Evolutionary conservation across 768 basidiomycete genomes (phyloP).

Genomic region (Butyriboletus loyo): DNA sequence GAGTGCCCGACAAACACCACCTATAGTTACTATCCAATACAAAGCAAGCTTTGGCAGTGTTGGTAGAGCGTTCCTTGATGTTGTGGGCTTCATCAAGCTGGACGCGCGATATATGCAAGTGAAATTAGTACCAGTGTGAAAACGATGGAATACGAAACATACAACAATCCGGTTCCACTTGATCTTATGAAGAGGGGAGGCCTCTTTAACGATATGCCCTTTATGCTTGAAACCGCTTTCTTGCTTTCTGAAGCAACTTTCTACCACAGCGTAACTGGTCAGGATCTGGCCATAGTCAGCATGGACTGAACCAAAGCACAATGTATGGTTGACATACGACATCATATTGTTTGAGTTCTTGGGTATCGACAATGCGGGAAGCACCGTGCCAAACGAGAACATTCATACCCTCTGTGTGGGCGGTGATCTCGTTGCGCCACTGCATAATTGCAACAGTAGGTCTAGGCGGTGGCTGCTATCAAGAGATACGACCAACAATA

Average conservation of each 20-base stretch:
- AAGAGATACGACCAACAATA: not conserved
- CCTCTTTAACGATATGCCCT: conserved; percentile 80
- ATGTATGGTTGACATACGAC: conserved; percentile 52
- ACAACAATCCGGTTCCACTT: conserved; percentile 82
- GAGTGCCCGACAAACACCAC: conserved; percentile 98
- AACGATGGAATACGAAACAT: conserved; percentile 24
- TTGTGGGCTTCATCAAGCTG: conserved; percentile 96
- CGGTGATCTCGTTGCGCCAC: conserved; percentile 91
- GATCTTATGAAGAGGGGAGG: conserved; percentile 79
- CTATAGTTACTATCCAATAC: conserved; percentile 74
- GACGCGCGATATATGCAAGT: not conserved
- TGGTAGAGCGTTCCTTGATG: conserved; percentile 92
- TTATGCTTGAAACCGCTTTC: conserved; percentile 89
- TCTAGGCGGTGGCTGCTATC: conserved; percentile 24
- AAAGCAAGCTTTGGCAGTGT: conserved; percentile 97
- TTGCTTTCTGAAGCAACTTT: conserved; percentile 92
- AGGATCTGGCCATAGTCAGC: conserved; percentile 51
- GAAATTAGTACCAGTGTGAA: not conserved
- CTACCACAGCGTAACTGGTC: conserved; percentile 85
- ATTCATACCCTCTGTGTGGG: conserved; percentile 80
- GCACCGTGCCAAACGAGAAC: conserved; percentile 93
- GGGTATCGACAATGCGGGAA: conserved; percentile 61
- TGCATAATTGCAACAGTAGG: conserved; percentile 60
- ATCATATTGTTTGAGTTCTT: conserved; percentile 78
- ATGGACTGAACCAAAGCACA: not conserved